Evolutionary conservation across 345 rosid species (phyloP).

Genomic region (Geranium brycei): DNA sequence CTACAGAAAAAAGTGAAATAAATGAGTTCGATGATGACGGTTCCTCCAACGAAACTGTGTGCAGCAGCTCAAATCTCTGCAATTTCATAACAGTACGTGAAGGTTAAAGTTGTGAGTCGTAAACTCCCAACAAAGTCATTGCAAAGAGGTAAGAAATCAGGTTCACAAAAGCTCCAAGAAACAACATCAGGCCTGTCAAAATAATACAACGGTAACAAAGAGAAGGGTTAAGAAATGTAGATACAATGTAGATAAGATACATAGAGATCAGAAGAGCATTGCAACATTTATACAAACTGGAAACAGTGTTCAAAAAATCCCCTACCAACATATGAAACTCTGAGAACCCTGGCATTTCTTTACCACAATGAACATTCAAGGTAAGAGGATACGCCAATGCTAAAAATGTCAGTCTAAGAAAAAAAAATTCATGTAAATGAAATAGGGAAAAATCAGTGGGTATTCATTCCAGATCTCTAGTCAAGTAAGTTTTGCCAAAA

Average conservation of each 20-base stretch:
- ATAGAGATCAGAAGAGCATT: slow-evolving; percentile 4
- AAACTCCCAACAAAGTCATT: slow-evolving; percentile 94
- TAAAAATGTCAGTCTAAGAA: no score
- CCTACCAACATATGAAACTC: no score
- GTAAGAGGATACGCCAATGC: no score
- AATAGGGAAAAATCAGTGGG: no score
- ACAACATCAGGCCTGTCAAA: slow-evolving; percentile 76
- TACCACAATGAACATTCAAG: no score
- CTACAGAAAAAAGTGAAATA: neutral
- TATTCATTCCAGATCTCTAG: no score
- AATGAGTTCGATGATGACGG: neutral
- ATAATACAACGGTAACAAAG: slow-evolving; percentile 35
- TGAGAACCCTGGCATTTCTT: no score
- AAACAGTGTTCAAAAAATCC: neutral
- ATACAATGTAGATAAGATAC: slow-evolving; percentile 12
- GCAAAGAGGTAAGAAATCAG: slow-evolving; percentile 88
- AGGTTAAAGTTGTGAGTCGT: slow-evolving; percentile 99
- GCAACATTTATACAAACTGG: neutral
- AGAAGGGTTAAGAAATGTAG: slow-evolving; percentile 31
- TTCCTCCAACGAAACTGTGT: neutral
- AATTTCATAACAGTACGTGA: slow-evolving; percentile 96
- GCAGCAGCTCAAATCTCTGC: slow-evolving; percentile 61
- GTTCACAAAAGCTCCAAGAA: slow-evolving; percentile 81
- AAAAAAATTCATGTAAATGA: no score
- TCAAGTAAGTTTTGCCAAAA: no score